Evolutionary conservation across 495 filamentous ascomycete genomes (phyloP), one percentile per base, ranked within the genome.

Genomic region (Podospora sp.): DNA sequence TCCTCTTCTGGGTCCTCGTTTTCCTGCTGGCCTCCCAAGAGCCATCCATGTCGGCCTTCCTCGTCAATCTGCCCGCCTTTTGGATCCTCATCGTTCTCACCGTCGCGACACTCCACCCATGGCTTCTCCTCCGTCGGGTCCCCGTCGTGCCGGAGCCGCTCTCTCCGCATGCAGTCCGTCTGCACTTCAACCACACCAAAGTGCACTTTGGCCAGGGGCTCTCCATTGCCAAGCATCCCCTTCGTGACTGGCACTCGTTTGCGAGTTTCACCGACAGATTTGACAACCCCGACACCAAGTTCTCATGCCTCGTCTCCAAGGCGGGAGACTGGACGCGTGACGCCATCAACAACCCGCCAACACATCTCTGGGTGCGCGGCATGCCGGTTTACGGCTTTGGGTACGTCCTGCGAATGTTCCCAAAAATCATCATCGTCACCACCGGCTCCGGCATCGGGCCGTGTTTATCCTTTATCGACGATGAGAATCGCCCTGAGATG

Each of bases 221-320:
- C 29, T 78, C 75, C 63, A 78, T 87, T 22, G 85, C 85, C 21
- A 79, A 82, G 57, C 81, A 82, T 58, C 88, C 88, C 0, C 76
- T 94, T 53, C 82, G 79, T 6, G 91, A 95, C 80, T 93, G 89
- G 89, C 92, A 95, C 78, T 82, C 87, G 12, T 95, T 95, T 68
- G 92, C 92, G 11, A 89, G 86, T 20, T 91, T 94, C 74, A 84
- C 87, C n/a, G 82, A 83, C 64, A 60, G 53, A n/a, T 68, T 71
- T 53, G 73, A 76, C 64, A 60, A 52, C 24, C 65, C 63, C 65
- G 74, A 33, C 78, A 83, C 36, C 20, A 64, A 72, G 35, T 91
- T 89, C 76, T 89, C 85, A 6, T 79, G 85, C 57, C 76, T 92
- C 24, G 78, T 91, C 20, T 89, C 86, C 65, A 85, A 86, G 56